These are phyloP conservation scores for Leccinum sublutescens DNA, from an alignment of 768 basidiomycete species.

Conservation along the genomic window DNA sequence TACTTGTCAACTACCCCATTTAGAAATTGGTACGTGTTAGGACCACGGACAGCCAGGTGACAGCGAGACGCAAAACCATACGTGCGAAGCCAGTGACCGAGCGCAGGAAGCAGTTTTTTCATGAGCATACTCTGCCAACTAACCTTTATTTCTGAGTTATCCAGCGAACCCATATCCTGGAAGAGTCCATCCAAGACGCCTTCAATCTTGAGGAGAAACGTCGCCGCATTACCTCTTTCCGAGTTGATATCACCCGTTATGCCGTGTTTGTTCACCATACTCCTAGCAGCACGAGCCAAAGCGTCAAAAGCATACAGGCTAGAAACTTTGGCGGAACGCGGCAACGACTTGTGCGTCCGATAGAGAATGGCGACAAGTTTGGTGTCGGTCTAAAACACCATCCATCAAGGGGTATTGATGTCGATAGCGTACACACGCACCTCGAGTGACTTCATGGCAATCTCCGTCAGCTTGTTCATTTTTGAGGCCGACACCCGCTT, in stretches of 20 bases:
- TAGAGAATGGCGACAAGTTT: slow-evolving; percentile 87
- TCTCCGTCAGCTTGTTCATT: slow-evolving; percentile 73
- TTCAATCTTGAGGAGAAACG: slow-evolving; percentile 87
- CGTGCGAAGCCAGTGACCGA: slow-evolving; percentile 10
- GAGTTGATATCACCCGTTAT: slow-evolving; percentile 54
- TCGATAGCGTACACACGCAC: slow-evolving; percentile 42
- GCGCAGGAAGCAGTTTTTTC: slow-evolving; percentile 1
- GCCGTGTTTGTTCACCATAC: slow-evolving; percentile 62
- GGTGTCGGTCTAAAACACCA: slow-evolving; percentile 66
- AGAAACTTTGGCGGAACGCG: slow-evolving; percentile 67
- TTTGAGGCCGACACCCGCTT: slow-evolving; percentile 87
- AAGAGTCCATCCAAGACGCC: slow-evolving; percentile 88
- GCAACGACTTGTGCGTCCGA: slow-evolving; percentile 81
- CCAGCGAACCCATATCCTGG: slow-evolving; percentile 72
- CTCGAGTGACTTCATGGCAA: slow-evolving; percentile 74
- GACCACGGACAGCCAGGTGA: slow-evolving; percentile 10
- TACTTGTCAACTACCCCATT: slow-evolving; percentile 43
- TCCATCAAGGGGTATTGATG: neutral
- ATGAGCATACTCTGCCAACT: slow-evolving; percentile 40
- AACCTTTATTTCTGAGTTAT: slow-evolving; percentile 79
- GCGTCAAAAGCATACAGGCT: slow-evolving; percentile 96
- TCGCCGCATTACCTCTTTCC: slow-evolving; percentile 67
- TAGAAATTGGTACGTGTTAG: slow-evolving; percentile 26
- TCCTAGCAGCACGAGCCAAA: slow-evolving; percentile 78
- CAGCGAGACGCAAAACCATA: slow-evolving; percentile 7